Evolutionary conservation across 176 grass and related monocot species (phyloP).

Genomic region (Chloris gayana): DNA sequence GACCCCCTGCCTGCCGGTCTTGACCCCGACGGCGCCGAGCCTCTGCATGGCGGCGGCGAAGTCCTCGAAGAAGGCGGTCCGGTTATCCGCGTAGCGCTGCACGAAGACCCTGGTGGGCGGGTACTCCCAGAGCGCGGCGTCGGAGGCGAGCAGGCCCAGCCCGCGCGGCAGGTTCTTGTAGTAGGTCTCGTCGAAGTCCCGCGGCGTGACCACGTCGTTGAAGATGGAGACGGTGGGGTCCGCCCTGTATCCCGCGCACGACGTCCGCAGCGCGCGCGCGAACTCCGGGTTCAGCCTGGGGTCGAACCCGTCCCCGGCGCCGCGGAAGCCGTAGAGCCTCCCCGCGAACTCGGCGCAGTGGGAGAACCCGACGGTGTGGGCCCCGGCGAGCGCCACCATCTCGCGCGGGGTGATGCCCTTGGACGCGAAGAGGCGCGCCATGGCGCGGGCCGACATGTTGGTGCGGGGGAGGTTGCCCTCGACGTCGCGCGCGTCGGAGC

Average conservation of each 20-base stretch:
- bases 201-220: constrained; percentile 83
- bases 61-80: constrained; percentile 87
- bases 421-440: constrained; percentile 57
- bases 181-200: constrained; percentile 81
- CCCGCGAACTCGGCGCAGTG: constrained; percentile 91
- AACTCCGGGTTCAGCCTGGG: constrained; percentile 66
- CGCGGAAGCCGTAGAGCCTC: constrained; percentile 58
- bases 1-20: constrained; percentile 69
- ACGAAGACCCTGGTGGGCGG: constrained; percentile 60
- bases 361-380: constrained; percentile 92
- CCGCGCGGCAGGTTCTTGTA: constrained; percentile 80
- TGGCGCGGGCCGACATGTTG: constrained; percentile 76
- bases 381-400: constrained; percentile 88
- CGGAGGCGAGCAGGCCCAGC: constrained; percentile 76
- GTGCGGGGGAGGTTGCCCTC: constrained; percentile 58
- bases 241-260: constrained; percentile 64
- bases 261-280: constrained; percentile 66
- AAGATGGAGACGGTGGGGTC: constrained; percentile 86
- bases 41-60: constrained; percentile 82
- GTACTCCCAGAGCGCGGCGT: constrained; percentile 73
- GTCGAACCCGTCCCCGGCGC: constrained; percentile 42
- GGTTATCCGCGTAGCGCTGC: constrained; percentile 72
- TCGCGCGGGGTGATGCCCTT: constrained; percentile 62
- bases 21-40: constrained; percentile 80
- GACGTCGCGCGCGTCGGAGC: constrained; percentile 54